Evolutionary conservation across 1,139 yeast genomes (phyloP).

Genomic region (Kazachstania sp.): DNA sequence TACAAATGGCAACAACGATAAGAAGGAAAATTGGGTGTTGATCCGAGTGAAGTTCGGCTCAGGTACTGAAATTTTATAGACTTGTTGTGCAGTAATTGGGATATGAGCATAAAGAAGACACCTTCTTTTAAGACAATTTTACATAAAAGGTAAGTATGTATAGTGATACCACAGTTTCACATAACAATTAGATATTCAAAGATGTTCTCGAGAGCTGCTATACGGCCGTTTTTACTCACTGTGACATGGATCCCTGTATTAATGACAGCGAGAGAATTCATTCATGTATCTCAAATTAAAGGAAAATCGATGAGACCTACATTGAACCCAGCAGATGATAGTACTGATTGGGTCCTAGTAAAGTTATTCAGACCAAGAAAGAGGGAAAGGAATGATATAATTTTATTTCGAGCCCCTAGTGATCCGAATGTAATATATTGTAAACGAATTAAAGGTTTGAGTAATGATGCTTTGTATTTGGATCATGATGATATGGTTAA

Average conservation of each 20-base stretch:
- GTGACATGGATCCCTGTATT: slow-evolving; percentile 73
- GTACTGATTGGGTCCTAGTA: slow-evolving; percentile 57
- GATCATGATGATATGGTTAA: slow-evolving; percentile 39
- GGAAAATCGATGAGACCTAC: slow-evolving; percentile 90
- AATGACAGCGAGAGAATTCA: slow-evolving; percentile 56
- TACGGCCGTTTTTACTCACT: slow-evolving; percentile 22
- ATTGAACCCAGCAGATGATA: slow-evolving; percentile 55
- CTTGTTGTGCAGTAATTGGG: too few species aligned
- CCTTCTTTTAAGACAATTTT: too few species aligned
- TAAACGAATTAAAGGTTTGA: slow-evolving; percentile 68
- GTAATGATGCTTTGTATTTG: slow-evolving; percentile 44
- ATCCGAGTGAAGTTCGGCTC: too few species aligned
- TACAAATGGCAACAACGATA: too few species aligned
- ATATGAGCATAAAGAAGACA: too few species aligned
- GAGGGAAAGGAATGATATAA: slow-evolving; percentile 60
- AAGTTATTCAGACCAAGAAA: slow-evolving; percentile 49
- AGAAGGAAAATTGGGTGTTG: too few species aligned
- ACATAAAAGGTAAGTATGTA: too few species aligned
- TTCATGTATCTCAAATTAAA: slow-evolving; percentile 66
- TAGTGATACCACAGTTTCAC: too few species aligned
- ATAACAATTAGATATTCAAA: not conserved
- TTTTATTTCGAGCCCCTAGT: slow-evolving; percentile 68
- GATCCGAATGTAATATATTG: slow-evolving; percentile 68
- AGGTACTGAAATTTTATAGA: too few species aligned
- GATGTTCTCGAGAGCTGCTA: not conserved